These are phyloP conservation scores for Dicorynia guianensis DNA, from an alignment of 306 rosid genomes.

Conservation along the genomic window DNA sequence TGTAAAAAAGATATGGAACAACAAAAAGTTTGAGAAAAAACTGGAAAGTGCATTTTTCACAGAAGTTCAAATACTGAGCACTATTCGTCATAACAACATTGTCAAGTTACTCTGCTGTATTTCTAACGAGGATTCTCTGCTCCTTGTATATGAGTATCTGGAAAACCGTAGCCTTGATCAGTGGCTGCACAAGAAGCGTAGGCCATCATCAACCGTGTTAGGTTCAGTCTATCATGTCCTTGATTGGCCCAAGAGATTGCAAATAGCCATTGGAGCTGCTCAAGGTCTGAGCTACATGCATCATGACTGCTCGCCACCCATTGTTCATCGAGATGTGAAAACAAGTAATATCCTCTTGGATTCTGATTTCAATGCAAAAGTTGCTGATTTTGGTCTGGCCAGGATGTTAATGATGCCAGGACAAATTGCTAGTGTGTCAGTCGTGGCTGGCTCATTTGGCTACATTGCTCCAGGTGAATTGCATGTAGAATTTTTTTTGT, in stretches of 20 bases:
- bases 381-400: conserved; percentile 66
- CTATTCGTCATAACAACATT: conserved; percentile 78
- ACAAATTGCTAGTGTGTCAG: conserved; percentile 53
- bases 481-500: not conserved
- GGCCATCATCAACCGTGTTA: conserved; percentile 32
- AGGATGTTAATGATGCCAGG: conserved; percentile 57
- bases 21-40: conserved; percentile 55
- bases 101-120: conserved; percentile 78
- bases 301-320: too few species aligned
- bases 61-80: conserved; percentile 74
- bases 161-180: conserved; percentile 75
- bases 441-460: conserved; percentile 63
- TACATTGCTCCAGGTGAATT: conserved; percentile 27
- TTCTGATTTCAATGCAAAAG: conserved; percentile 53
- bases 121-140: conserved; percentile 62
- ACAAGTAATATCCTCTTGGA: conserved; percentile 62
- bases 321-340: conserved; percentile 61
- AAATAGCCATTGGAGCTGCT: too few species aligned
- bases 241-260: not conserved
- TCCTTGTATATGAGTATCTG: conserved; percentile 79
- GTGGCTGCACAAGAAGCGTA: conserved; percentile 62
- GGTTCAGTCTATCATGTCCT: conserved; percentile 32
- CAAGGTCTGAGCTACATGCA: too few species aligned
- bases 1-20: conserved; percentile 68
- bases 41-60: conserved; percentile 74